Percentiles rank a stretch among this genome's conserved stretches.
These are phyloP conservation scores for Annulohypoxylon bovei DNA, from an alignment of 495 filamentous ascomycete genomes.

Conservation along the genomic window DNA sequence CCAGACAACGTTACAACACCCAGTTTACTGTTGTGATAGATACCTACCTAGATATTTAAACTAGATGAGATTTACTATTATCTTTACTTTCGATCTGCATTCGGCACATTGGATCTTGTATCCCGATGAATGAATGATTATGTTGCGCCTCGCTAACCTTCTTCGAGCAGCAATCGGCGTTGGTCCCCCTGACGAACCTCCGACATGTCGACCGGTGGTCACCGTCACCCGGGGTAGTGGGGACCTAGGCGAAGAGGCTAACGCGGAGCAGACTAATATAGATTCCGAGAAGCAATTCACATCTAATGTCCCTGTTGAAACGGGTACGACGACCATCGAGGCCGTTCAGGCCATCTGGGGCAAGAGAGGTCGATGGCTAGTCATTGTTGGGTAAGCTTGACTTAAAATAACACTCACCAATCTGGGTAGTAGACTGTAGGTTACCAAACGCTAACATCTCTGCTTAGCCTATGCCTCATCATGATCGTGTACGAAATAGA, in stretches of 20 bases:
- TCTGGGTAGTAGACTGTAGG: not conserved
- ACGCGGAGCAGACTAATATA: not conserved
- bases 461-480: constrained; percentile 49
- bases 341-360: constrained; percentile 57
- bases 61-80: not conserved
- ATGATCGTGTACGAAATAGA: constrained; percentile 62
- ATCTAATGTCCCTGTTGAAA: constrained; percentile 15
- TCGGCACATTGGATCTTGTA: not conserved
- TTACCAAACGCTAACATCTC: constrained; percentile 39
- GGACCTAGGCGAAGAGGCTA: not conserved
- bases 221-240: not conserved
- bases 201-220: not conserved
- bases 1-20: not conserved
- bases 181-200: constrained; percentile 26
- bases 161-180: constrained; percentile 21
- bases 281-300: constrained; percentile 18
- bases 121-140: not conserved
- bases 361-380: constrained; percentile 53
- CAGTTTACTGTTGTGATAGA: not conserved
- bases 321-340: constrained; percentile 50
- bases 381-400: constrained; percentile 54
- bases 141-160: constrained; percentile 5
- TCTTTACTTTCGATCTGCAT: not conserved
- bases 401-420: not conserved
- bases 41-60: not conserved